These are phyloP conservation scores for Podaxis mareebaensis DNA, from an alignment of 768 basidiomycete species.

Conservation along the genomic window DNA sequence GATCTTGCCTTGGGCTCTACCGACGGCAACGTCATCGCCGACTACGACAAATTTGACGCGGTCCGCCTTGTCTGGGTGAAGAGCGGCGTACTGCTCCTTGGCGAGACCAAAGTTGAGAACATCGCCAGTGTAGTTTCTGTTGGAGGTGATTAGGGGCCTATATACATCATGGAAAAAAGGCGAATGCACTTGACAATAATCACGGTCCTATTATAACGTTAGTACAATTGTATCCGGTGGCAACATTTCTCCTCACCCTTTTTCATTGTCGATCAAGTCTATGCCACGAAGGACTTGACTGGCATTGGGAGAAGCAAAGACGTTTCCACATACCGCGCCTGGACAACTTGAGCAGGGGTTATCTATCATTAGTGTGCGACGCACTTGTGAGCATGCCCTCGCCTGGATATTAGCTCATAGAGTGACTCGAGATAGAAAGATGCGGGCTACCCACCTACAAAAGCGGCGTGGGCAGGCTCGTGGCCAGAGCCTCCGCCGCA, in stretches of 20 bases:
- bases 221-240: neutral
- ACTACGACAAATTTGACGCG: constrained; percentile 78
- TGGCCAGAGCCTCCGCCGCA: constrained; percentile 90
- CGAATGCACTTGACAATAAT: constrained; percentile 76
- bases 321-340: constrained; percentile 80
- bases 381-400: constrained; percentile 77
- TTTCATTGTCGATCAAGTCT: constrained; percentile 69
- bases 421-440: neutral
- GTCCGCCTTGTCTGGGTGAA: constrained; percentile 65
- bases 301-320: constrained; percentile 90
- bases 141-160: neutral
- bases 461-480: constrained; percentile 88
- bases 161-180: constrained; percentile 4
- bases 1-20: constrained; percentile 74
- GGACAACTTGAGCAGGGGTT: neutral
- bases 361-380: neutral
- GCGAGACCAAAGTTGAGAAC: constrained; percentile 91
- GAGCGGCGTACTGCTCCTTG: constrained; percentile 77
- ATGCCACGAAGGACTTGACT: constrained; percentile 82
- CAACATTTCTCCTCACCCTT: constrained; percentile 49
- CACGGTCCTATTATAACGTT: constrained; percentile 51
- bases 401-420: constrained; percentile 38
- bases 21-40: constrained; percentile 90
- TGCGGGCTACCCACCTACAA: constrained; percentile 64
- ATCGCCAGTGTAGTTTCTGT: constrained; percentile 88